Percentiles rank a stretch among this genome's conserved stretches.
These are phyloP conservation scores for Murraya paniculata DNA, from an alignment of 345 rosid species.

Conservation along the genomic window DNA sequence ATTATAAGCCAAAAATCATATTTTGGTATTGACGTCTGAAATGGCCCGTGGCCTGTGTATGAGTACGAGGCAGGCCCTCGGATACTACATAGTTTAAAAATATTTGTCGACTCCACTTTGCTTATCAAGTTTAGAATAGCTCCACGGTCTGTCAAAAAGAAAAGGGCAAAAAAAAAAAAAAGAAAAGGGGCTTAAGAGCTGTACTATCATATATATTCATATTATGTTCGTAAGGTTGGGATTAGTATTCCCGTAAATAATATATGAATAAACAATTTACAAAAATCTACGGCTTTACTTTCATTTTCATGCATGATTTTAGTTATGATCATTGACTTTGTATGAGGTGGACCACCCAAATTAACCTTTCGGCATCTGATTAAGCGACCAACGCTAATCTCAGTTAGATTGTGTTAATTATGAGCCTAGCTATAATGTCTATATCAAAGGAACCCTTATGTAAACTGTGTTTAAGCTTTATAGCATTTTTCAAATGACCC, in stretches of 20 bases:
- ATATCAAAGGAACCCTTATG: neutral
- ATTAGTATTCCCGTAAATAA: too few relatives aligned
- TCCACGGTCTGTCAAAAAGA: rapidly evolving
- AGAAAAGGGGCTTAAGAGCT: too few relatives aligned
- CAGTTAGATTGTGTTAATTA: slow-evolving; percentile 21
- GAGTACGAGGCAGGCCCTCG: neutral
- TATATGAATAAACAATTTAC: too few relatives aligned
- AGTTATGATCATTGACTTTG: neutral
- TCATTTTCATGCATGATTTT: neutral
- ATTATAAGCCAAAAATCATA: too few relatives aligned
- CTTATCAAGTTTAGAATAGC: too few relatives aligned
- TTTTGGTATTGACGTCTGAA: neutral
- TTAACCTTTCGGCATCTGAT: slow-evolving; percentile 11
- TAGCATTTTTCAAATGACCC: neutral
- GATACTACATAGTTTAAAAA: neutral
- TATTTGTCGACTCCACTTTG: too few relatives aligned
- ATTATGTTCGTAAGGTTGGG: too few relatives aligned
- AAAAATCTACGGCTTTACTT: too few relatives aligned
- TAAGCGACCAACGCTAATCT: neutral
- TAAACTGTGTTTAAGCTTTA: neutral
- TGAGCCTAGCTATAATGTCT: slow-evolving; percentile 20
- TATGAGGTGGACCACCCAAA: slow-evolving; percentile 9
- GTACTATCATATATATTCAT: too few relatives aligned
- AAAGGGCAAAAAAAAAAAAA: too few relatives aligned
- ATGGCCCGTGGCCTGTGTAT: neutral